These are phyloP conservation scores for Hypericum androsaemum DNA, from an alignment of 345 rosid genomes.

Conservation along the genomic window DNA sequence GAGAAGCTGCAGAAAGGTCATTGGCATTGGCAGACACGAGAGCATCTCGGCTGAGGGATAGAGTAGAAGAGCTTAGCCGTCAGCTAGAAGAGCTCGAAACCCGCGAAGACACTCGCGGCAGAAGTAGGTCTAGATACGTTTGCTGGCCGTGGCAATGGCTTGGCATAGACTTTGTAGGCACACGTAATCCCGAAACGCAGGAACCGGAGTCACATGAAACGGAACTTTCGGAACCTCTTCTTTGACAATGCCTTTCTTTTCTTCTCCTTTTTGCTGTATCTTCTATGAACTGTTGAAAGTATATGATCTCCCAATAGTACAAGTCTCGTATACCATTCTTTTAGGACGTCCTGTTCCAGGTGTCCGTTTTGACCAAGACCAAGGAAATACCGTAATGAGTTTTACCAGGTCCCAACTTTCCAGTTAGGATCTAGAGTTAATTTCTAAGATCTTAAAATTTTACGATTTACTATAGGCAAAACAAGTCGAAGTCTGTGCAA, in stretches of 20 bases:
- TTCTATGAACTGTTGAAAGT: no score
- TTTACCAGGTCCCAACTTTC: no score
- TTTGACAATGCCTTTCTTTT: constrained; percentile 23
- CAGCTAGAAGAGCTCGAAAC: constrained; percentile 84
- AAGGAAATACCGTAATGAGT: no score
- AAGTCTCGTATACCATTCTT: no score
- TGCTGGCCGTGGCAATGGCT: constrained; percentile 99
- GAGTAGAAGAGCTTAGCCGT: constrained; percentile 74
- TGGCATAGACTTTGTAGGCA: constrained; percentile 81
- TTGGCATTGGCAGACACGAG: constrained; percentile 73
- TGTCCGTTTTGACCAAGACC: no score
- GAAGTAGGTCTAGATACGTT: constrained; percentile 50
- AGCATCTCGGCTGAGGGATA: constrained; percentile 81
- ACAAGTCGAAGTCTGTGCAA: no score
- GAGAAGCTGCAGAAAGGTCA: constrained; percentile 97
- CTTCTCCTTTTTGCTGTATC: no score
- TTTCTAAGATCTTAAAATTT: no score
- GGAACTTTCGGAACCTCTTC: constrained; percentile 95
- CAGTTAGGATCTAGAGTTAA: no score
- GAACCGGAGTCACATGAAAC: constrained; percentile 63
- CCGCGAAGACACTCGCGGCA: constrained; percentile 43
- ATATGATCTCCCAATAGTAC: no score
- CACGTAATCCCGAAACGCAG: constrained; percentile 34
- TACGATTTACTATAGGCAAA: no score
- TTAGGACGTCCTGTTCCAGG: no score